Conservation (phyloP, 176 grass and related monocot genomes). For the Urochloa ruziziensis region DNA sequence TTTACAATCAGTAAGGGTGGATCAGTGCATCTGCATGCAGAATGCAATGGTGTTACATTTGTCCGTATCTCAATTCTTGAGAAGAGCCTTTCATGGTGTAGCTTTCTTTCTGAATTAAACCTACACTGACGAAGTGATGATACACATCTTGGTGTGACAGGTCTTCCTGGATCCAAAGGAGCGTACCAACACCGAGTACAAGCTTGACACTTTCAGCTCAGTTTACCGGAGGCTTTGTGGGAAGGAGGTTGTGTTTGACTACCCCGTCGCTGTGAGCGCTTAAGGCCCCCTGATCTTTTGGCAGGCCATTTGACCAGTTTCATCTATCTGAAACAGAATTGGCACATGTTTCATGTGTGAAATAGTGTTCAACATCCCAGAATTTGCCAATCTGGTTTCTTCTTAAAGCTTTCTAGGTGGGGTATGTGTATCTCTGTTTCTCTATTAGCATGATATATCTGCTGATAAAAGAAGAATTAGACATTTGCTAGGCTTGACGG, state of each 20-base stretch:
- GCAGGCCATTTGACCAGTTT: neutral
- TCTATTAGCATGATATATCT: too few species aligned
- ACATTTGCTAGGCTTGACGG: too few species aligned
- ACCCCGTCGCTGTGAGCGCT: constrained; percentile 24
- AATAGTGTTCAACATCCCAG: neutral
- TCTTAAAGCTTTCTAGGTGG: too few species aligned
- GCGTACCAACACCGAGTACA: constrained; percentile 66
- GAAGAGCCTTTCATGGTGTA: neutral
- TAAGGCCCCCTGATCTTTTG: neutral
- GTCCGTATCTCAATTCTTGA: too few species aligned
- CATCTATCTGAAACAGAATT: neutral
- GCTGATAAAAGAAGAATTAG: too few species aligned
- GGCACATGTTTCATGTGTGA: neutral
- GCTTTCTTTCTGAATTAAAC: neutral
- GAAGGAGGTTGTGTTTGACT: constrained; percentile 56
- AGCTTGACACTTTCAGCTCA: constrained; percentile 52
- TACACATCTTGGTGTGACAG: constrained; percentile 21
- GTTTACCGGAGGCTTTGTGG: constrained; percentile 67
- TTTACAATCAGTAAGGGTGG: neutral
- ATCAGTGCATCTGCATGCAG: too few species aligned
- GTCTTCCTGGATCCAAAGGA: constrained; percentile 79
- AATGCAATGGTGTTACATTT: too few species aligned
- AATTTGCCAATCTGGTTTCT: neutral
- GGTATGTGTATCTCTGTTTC: too few species aligned
- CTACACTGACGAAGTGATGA: neutral